Percentiles rank a stretch among this genome's conserved stretches.
phyloP scores from a whole-genome alignment of 257 asterid species.

The Solanum corneliomulleri region DNA sequence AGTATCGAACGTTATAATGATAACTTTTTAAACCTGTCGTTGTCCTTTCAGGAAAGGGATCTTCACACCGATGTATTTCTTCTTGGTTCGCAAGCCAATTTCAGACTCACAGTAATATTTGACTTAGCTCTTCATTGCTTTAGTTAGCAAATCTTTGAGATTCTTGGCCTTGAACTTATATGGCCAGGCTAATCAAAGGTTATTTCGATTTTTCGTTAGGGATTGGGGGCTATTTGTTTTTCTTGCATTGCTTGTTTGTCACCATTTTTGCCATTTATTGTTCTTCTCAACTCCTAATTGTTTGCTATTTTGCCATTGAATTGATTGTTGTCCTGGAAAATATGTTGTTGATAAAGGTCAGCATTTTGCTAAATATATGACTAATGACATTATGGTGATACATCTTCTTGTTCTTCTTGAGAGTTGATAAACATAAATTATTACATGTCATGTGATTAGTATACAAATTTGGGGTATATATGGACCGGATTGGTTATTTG shows the following conservation, averaged over 20 bases:
- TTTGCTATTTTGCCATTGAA: neutral
- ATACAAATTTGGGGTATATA: neutral
- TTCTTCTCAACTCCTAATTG: neutral
- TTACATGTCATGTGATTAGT: neutral
- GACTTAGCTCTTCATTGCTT: constrained; percentile 6
- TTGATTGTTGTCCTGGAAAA: neutral
- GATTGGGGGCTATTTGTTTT: neutral
- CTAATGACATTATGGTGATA: neutral
- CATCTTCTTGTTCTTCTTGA: neutral
- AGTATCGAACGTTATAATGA: neutral
- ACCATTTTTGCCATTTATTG: neutral
- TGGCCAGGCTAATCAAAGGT: neutral
- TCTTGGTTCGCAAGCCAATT: constrained; percentile 72
- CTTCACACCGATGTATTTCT: constrained; percentile 89
- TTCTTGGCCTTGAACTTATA: neutral
- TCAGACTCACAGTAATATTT: constrained; percentile 2
- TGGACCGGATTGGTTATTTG: neutral
- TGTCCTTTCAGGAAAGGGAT: constrained; percentile 72
- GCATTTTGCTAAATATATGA: neutral
- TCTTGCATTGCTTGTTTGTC: neutral
- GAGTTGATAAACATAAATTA: neutral
- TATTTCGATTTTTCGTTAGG: neutral
- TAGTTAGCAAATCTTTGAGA: constrained; percentile 9
- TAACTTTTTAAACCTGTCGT: neutral
- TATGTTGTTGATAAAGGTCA: neutral